These are phyloP conservation scores for Eucalyptus grandis DNA, from an alignment of 345 rosid species.

Conservation along the genomic window DNA sequence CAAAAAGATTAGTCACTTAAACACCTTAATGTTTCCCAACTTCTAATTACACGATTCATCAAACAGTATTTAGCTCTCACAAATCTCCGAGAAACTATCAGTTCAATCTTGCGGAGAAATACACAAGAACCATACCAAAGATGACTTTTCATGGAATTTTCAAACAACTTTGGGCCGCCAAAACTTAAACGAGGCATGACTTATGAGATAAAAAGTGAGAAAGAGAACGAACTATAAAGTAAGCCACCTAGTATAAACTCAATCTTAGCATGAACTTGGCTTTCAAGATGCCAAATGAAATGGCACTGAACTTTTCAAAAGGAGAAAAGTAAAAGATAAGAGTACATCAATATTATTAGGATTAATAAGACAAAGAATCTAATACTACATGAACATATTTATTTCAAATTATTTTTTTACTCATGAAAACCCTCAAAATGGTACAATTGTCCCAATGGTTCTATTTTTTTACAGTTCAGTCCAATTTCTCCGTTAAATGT, in stretches of 20 bases:
- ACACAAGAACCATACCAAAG: not conserved
- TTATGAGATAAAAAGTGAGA: not conserved
- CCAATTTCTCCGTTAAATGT: not conserved
- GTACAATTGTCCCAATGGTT: not conserved
- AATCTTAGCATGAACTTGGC: not conserved
- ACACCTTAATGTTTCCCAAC: not conserved
- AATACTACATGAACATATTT: not conserved
- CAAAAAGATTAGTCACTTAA: not conserved
- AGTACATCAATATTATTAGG: not conserved
- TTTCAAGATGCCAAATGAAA: not conserved
- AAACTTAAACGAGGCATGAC: not conserved
- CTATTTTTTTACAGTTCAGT: not conserved
- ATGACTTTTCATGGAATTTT: not conserved
- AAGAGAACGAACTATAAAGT: not conserved
- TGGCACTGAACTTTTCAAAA: not conserved
- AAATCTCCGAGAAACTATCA: not conserved
- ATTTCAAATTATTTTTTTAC: not conserved
- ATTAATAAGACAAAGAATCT: not conserved
- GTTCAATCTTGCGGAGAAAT: not conserved
- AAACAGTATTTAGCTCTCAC: not conserved
- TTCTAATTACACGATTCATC: not conserved
- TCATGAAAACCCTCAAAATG: not conserved
- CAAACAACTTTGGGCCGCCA: not conserved
- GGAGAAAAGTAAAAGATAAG: not conserved
- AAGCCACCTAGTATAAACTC: not conserved